Base-by-base conservation (phyloP, 2,329 filamentous ascomycete species). In the Colletotrichum neosansevieriae region DNA sequence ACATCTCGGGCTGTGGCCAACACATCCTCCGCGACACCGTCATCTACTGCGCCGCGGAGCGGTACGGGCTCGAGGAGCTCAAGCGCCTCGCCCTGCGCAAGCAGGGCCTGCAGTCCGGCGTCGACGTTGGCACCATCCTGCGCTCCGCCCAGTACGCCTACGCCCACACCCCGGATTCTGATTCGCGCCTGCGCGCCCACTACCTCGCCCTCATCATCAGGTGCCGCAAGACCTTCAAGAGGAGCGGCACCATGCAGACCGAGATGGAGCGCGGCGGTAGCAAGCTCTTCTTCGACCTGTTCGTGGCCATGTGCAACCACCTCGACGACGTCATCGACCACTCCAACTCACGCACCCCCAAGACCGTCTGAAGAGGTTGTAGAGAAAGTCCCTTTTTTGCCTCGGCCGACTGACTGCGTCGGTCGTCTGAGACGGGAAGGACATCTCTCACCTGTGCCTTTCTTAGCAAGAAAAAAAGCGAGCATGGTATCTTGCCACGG, bases 301-400 rank as follows among this genome's bases (percentile, higher is more conserved):
- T 98, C 81, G 94, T 98, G 79, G 94, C 94, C 76, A 93, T 98
- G 91, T 97, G 94, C 87, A 98, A 97, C 84, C 94, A 97, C 85
- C 92, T 98, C 78, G 94, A 98, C 88, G 94, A 98, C 82, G 90
- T 98, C 83, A 91, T 93, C 83, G 94, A 96, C 79, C 90, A 93
- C 81, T 91, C 88, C 88, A 92, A 90, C 80, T 88, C 86, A 78
- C 82, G 85, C 72, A 85, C 85, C 70, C 86, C 87, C 68, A 85
- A 82, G 81, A 87, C 85, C 58, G 83, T 88, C 78, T 89, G 78
- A 87, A 72, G 69, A 74, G 71, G 54, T 49, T 2, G 51, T 53
- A 6, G 56, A 40, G 49, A 60, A 15, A 29, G 13, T 11, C 34
- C 57, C 21, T 21, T 24, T 21, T 24, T 15, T 58, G 63, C 51